phyloP scores from a whole-genome alignment of 306 rosid genomes.

The Gillenia trifoliata region DNA sequence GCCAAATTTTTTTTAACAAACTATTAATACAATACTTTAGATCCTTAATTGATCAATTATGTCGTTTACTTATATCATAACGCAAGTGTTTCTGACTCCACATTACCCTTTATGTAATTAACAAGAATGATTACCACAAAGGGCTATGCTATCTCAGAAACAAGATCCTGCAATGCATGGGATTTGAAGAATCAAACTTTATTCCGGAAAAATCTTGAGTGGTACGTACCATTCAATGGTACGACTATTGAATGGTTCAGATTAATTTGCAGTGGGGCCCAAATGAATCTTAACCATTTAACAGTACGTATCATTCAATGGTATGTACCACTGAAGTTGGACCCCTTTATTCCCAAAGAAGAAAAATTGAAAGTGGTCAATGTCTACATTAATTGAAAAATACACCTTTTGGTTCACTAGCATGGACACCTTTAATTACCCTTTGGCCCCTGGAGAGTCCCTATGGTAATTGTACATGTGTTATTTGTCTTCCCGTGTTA shows the following conservation, averaged over 20 bases:
- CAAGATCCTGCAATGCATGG: background rate
- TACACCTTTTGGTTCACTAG: background rate
- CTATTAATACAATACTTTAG: no score
- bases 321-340: no score
- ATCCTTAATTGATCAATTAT: background rate
- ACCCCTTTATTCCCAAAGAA: background rate
- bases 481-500: background rate
- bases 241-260: no score
- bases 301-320: no score
- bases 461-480: background rate
- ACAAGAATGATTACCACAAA: background rate
- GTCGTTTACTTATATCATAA: background rate
- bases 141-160: background rate
- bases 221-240: no score
- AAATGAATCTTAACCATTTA: no score
- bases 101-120: background rate
- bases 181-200: background rate
- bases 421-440: background rate
- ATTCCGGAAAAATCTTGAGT: no score
- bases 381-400: background rate
- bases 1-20: no score
- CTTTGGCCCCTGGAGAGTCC: background rate
- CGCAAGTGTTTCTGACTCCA: background rate
- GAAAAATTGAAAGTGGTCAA: constrained; percentile 1
- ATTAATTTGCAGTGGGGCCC: no score